Evolutionary conservation across 1,139 yeast genomes (phyloP), one percentile per base, ranked within the genome.

Genomic region (Citeromyces hawaiiensis): DNA sequence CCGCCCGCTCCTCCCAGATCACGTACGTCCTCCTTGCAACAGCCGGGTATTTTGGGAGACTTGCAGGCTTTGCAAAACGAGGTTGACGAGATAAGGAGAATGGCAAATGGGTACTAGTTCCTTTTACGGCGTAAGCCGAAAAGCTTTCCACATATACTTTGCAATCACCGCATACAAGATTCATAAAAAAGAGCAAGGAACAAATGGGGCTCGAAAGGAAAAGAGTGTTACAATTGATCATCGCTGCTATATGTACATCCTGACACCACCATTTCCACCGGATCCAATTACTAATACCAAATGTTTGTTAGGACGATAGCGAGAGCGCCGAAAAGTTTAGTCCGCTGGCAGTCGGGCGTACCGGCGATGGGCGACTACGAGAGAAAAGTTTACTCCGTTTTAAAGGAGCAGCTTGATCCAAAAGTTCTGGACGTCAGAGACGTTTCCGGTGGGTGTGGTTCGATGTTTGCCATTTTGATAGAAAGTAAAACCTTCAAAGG

Each of bases 361-460:
- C 18, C 18, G 13, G 27, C 37, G 11, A 59, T 72, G 64, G 82
- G 75, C 42, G 77, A 70, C 11, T 83, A 85, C 52, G 96, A 87
- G 56, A 58, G 62, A 40, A 68, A 77, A 53, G 72, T 87, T 35
- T 79, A 65, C 52, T 60, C 66, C 32, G 74, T 76, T 42, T 65
- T 87, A 38, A 51, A 66, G 15, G 57, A 63, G 15, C 68, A 69
- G 41, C 70, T 87, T 39, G 48, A 60, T 13, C 96, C 97, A 1
- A 55, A 61, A 29, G 61, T 60, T 36, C 61, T 87, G 39, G 67
- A 68, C 38, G 95, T 88, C 8, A 66, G 68, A 47, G 98, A 91
- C 55, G 79, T 88, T 4, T 79, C 93, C 19, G 97, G 87, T 17
- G 98, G 99, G 0, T 93, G 98, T 62, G 99, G 99, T 0, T 87